Conservation (phyloP, 2,329 filamentous ascomycete species). For the Chrysoporthe cubensis region DNA sequence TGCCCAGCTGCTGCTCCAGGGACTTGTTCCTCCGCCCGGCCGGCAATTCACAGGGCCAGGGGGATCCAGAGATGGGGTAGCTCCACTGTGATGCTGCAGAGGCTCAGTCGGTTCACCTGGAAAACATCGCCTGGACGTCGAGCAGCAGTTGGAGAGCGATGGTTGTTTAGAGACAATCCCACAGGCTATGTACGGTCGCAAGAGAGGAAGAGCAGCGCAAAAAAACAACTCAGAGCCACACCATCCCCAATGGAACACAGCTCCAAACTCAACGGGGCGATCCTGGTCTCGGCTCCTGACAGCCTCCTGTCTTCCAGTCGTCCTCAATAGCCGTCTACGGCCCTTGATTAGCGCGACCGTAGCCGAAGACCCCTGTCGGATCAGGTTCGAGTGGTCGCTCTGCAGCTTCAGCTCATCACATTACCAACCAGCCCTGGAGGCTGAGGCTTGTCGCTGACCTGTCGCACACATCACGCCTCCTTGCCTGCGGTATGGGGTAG, state of each 20-base stretch:
- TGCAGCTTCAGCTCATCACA: conserved; percentile 5
- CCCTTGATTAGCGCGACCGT: conserved; percentile 16
- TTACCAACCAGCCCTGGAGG: not conserved
- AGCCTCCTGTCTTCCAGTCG: not conserved
- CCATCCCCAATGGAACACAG: conserved; percentile 4
- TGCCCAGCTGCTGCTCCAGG: not conserved
- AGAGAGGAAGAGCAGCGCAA: not conserved
- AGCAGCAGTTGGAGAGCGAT: not conserved
- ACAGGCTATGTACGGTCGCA: too few relatives aligned
- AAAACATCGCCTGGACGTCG: not conserved
- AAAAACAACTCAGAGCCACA: conserved; percentile 2
- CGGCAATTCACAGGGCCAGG: conserved; percentile 5
- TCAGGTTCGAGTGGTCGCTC: conserved; percentile 6
- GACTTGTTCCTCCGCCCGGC: conserved; percentile 3
- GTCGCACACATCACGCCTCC: not conserved
- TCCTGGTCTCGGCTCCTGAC: conserved; percentile 20
- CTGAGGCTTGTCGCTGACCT: not conserved
- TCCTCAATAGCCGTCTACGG: not conserved
- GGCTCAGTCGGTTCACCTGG: not conserved
- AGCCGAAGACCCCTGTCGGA: conserved; percentile 18
- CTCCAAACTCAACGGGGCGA: conserved; percentile 14
- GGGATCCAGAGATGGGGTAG: not conserved
- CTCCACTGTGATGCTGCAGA: conserved; percentile 1
- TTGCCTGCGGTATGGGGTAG: not conserved
- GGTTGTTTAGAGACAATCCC: not conserved